Base-by-base conservation (phyloP, 2,329 filamentous ascomycete genomes). In the Myrmaecium sp. region DNA sequence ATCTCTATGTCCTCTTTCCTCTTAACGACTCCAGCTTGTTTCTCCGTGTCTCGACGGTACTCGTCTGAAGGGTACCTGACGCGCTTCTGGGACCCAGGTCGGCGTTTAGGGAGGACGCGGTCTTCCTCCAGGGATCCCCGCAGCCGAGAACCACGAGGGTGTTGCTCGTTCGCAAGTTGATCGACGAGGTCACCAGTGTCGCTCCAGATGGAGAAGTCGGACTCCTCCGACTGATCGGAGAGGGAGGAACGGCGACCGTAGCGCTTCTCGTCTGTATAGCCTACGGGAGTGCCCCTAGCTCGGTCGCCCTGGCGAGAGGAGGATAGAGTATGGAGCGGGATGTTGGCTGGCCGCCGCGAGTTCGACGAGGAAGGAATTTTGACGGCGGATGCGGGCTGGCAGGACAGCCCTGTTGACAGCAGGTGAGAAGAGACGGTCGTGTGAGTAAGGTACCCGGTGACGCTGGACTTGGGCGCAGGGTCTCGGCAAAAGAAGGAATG, bases 141-240 rank as follows among this genome's bases (percentile, higher is more conserved):
- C 33, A 86, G 62, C 43, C 69, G 74, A 40, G 72, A 68, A 40
- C 69, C 73, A 39, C 92, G 64, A 32, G 82, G 80, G 51, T 93
- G 81, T 55, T 86, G 72, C 45, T 74, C 72, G 60, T 79, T 75
- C 44, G 70, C 78, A 41, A 84, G 65, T 64, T 91, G 86, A 59
- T 94, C 86, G 45, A 81, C 82, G 43, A 95, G 70, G 55, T 95
- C 89, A 46, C 83, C 86, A 23, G 86, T 93, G 54, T 94, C 83
- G 47, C 80, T 84, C 83, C 82, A 94, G 42, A 79, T 71, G 32
- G 74, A 81, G 52, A 80, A 79, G 43, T 76, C 70, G 33, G 71
- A 77, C 50, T 63, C 62, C 33, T 52, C 60, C 36, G 67, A 70
- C 30, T 62, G 63, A 43, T 53, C 52, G 42, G 59, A 57, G 34